A percentile compares a stretch with the other conserved stretches of the same genome.
phyloP scores from a whole-genome alignment of 2,329 filamentous ascomycete species.

The Albifimbria verrucaria region DNA sequence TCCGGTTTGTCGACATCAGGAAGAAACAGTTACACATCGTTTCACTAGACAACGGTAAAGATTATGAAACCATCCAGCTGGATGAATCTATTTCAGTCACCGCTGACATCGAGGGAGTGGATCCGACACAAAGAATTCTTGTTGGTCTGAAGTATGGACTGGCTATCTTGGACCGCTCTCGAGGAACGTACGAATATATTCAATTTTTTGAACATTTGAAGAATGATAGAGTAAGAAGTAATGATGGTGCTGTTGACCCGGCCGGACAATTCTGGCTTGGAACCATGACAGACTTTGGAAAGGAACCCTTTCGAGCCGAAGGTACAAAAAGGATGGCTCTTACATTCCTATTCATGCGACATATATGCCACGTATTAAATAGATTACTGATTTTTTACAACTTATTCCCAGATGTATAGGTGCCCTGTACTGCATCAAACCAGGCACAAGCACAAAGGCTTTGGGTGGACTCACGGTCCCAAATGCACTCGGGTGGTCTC shows the following conservation, averaged over 20 bases:
- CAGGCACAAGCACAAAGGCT: not conserved
- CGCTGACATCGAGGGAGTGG: not conserved
- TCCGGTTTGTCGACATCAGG: not conserved
- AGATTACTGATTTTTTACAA: no score
- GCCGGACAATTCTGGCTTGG: not conserved
- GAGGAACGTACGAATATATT: not conserved
- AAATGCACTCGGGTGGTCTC: not conserved
- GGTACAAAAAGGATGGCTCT: not conserved
- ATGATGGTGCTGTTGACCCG: not conserved
- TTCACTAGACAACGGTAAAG: not conserved
- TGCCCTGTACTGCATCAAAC: not conserved
- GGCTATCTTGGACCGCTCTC: not conserved
- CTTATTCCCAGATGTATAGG: no score
- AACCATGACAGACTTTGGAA: not conserved
- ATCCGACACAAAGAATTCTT: not conserved
- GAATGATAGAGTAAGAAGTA: not conserved
- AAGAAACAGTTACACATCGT: not conserved
- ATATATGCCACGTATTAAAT: no score
- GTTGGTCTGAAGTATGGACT: not conserved
- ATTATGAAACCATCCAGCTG: not conserved
- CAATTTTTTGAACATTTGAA: not conserved
- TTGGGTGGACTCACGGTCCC: not conserved
- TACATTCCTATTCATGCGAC: not conserved
- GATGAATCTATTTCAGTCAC: not conserved
- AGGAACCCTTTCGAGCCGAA: not conserved